Percentiles rank a stretch among this genome's conserved stretches.
Conservation (phyloP, 2,329 filamentous ascomycete species). For the Neonectria faginata region DNA sequence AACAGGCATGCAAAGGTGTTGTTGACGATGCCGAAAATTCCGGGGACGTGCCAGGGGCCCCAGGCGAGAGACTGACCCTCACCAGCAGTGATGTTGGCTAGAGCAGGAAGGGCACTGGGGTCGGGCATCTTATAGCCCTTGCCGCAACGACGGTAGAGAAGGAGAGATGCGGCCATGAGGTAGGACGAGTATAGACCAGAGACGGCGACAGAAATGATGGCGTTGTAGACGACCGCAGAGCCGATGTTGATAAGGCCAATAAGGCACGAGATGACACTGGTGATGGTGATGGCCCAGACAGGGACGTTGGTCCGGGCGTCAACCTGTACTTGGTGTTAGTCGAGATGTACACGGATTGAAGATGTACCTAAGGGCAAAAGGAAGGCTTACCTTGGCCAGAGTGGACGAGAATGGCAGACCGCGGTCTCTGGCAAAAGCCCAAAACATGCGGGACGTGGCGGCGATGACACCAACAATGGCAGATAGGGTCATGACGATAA, state of each 20-base stretch:
- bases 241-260: conserved; percentile 42
- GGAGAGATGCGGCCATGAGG: conserved; percentile 36
- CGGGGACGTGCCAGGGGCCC: conserved; percentile 67
- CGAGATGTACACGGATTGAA: accelerated
- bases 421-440: conserved; percentile 39
- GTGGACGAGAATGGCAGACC: conserved; percentile 38
- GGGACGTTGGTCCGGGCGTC: conserved; percentile 38
- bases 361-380: no score
- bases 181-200: conserved; percentile 41
- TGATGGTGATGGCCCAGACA: conserved; percentile 38
- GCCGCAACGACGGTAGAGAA: conserved; percentile 41
- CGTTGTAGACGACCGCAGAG: conserved; percentile 40
- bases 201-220: conserved; percentile 39
- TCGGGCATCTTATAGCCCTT: conserved; percentile 41
- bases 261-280: conserved; percentile 37
- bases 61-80: conserved; percentile 50
- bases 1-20: conserved; percentile 65
- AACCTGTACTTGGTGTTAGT: conserved; percentile 27
- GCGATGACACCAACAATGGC: conserved; percentile 42
- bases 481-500: conserved; percentile 40
- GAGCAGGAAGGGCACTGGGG: conserved; percentile 33
- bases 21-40: conserved; percentile 62
- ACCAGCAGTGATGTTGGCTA: conserved; percentile 30
- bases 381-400: conserved; percentile 28
- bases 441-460: conserved; percentile 41